Percentiles rank a stretch among this genome's conserved stretches.
Evolutionary conservation across 2,329 filamentous ascomycete species (phyloP).

Genomic region (Colletotrichum filicis): DNA sequence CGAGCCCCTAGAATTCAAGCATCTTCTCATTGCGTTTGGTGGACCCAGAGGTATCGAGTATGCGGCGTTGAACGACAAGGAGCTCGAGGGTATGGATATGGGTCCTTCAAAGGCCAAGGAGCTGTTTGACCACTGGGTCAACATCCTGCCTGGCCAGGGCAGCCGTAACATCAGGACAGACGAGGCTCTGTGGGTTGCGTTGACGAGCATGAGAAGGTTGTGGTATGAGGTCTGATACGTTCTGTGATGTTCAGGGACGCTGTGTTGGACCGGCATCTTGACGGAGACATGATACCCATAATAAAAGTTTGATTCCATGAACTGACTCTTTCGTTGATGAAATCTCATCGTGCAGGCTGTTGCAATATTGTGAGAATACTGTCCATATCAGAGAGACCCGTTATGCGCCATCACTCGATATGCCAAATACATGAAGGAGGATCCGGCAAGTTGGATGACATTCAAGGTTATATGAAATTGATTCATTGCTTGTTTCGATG

Average conservation of each 20-base stretch:
- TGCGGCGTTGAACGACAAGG: conserved; percentile 71
- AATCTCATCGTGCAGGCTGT: background rate
- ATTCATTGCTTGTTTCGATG: background rate
- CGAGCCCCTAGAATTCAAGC: conserved; percentile 66
- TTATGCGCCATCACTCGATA: background rate
- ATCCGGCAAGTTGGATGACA: background rate
- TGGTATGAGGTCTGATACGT: conserved; percentile 54
- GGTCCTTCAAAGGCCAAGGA: conserved; percentile 69
- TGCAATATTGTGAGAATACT: background rate
- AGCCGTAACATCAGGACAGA: conserved; percentile 86
- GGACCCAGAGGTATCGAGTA: conserved; percentile 84
- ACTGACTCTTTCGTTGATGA: background rate
- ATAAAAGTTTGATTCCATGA: conserved; percentile 21
- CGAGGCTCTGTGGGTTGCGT: conserved; percentile 82
- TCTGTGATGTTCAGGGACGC: background rate
- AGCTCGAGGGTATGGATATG: conserved; percentile 70
- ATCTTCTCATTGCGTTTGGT: conserved; percentile 83
- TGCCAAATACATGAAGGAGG: background rate
- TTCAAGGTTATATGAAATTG: background rate
- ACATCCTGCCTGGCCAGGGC: conserved; percentile 82
- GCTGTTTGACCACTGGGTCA: conserved; percentile 87
- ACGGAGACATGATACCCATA: conserved; percentile 32
- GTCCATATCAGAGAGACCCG: no score
- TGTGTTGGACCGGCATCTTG: conserved; percentile 7
- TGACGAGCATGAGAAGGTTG: conserved; percentile 73